Evolutionary conservation across 441 rosid genomes (phyloP).

Genomic region (Cnidoscolus chayamansa): DNA sequence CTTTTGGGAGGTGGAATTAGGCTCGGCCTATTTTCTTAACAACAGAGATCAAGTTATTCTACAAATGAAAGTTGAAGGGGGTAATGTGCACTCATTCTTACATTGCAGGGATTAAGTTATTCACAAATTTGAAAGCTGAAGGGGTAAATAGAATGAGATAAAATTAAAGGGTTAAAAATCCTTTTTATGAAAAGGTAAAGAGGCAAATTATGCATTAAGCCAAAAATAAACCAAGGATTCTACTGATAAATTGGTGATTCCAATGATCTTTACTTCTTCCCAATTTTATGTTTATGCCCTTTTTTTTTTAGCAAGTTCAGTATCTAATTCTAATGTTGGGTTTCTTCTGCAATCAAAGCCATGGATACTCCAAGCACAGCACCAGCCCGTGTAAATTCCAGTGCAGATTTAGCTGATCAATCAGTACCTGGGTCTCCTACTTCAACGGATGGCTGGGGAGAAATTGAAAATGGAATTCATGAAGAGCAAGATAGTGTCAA

Average conservation of each 20-base stretch:
- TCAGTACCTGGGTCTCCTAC: constrained; percentile 80
- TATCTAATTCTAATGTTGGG: constrained; percentile 25
- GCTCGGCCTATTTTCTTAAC: too few species aligned
- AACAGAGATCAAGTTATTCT: too few species aligned
- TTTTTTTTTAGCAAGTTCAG: constrained; percentile 7
- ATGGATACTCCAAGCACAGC: constrained; percentile 52
- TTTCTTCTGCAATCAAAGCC: constrained; percentile 39
- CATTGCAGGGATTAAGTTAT: too few species aligned
- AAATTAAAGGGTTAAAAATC: too few species aligned
- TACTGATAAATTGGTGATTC: not conserved
- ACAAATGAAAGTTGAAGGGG: too few species aligned
- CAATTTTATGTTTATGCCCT: not conserved
- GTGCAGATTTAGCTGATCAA: constrained; percentile 68
- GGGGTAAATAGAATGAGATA: too few species aligned
- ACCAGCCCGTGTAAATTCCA: constrained; percentile 53
- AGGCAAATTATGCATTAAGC: too few species aligned
- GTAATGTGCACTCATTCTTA: too few species aligned
- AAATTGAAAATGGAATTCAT: constrained; percentile 73
- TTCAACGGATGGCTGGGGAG: constrained; percentile 99
- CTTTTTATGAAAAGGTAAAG: too few species aligned
- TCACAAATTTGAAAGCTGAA: too few species aligned
- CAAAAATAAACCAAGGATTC: not conserved
- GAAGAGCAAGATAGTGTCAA: constrained; percentile 70
- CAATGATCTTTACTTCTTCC: not conserved
- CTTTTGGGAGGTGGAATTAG: too few species aligned